Evolutionary conservation across 169 alveolate species (phyloP).

Genomic region (Prorocentrum cordatum): DNA sequence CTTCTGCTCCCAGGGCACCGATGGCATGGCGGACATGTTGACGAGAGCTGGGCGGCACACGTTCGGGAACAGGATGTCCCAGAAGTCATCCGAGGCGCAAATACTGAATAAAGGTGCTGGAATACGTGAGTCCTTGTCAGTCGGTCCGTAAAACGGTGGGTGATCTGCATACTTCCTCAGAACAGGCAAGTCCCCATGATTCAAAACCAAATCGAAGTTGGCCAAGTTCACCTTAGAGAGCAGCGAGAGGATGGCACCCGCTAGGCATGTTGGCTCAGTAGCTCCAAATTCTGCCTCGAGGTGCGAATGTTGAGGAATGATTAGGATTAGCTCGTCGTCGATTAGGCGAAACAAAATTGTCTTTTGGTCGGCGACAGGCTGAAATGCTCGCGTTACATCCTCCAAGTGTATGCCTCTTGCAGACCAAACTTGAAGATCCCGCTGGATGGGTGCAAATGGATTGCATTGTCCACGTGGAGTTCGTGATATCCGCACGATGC

Average conservation of each 20-base stretch:
- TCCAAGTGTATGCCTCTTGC: too few species aligned
- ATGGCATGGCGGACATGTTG: background rate
- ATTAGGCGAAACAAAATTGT: too few species aligned
- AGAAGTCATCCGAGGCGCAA: background rate
- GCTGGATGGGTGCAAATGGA: too few species aligned
- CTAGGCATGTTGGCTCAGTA: background rate
- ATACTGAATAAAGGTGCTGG: background rate
- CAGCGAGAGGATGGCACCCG: background rate
- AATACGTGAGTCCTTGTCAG: background rate
- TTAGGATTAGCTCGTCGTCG: too few species aligned
- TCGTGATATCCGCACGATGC: too few species aligned
- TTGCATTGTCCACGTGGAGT: too few species aligned
- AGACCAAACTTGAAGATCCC: too few species aligned
- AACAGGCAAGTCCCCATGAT: conserved; percentile 5
- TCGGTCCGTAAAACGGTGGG: background rate
- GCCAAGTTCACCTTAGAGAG: background rate
- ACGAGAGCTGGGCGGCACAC: conserved; percentile 12
- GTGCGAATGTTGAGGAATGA: too few species aligned
- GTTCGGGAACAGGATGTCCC: conserved; percentile 8
- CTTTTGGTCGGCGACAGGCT: too few species aligned
- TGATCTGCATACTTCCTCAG: background rate
- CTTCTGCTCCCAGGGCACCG: background rate
- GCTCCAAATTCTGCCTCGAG: too few species aligned
- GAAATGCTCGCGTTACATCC: too few species aligned
- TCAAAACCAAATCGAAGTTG: background rate